Evolutionary conservation across 208 protist species (phyloP).

Genomic region (Acanthamoeba polyphaga): DNA sequence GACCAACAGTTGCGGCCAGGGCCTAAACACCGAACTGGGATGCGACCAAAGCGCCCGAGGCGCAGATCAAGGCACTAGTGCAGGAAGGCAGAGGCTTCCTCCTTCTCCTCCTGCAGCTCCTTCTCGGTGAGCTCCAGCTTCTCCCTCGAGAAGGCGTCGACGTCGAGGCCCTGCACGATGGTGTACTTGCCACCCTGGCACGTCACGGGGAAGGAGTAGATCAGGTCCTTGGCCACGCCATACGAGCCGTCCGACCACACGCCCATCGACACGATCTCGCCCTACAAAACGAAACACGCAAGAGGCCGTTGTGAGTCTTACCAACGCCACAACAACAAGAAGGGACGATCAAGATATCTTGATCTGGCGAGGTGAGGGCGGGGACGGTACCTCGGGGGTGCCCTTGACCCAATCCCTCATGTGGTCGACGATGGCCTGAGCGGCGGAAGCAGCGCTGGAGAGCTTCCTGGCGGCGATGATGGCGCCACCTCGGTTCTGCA

Average conservation of each 20-base stretch:
- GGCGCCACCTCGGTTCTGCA: conserved; percentile 94
- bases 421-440: conserved; percentile 90
- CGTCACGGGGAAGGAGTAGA: conserved; percentile 96
- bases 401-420: conserved; percentile 90
- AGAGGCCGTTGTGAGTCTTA: too few relatives aligned
- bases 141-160: conserved; percentile 23
- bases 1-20: background rate
- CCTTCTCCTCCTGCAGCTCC: conserved; percentile 75
- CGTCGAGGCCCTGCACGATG: conserved; percentile 87
- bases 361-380: conserved; percentile 37
- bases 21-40: too few relatives aligned
- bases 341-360: background rate
- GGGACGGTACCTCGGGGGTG: conserved; percentile 79
- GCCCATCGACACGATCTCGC: conserved; percentile 94
- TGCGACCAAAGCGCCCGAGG: too few relatives aligned
- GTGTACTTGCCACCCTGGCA: conserved; percentile 92
- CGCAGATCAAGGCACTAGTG: background rate
- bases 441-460: conserved; percentile 96
- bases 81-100: conserved; percentile 15
- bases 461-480: conserved; percentile 91
- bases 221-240: conserved; percentile 92
- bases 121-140: conserved; percentile 62
- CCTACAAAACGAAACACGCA: background rate
- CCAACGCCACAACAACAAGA: too few relatives aligned
- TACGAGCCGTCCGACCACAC: conserved; percentile 93